phyloP scores from a whole-genome alignment of 805 yeast species.

The Candida coleopterorum region DNA sequence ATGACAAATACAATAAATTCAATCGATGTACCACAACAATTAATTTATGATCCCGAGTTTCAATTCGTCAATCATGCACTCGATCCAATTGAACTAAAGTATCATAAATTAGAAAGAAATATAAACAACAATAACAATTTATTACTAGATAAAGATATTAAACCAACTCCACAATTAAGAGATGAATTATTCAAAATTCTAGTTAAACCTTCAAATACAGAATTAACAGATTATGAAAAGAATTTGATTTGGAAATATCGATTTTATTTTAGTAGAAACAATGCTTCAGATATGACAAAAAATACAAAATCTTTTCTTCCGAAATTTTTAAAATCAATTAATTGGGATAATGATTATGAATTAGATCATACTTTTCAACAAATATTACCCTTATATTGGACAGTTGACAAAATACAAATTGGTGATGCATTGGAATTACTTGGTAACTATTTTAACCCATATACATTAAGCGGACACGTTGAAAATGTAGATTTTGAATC shows the following conservation, averaged over 20 bases:
- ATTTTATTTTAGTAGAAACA: conserved; percentile 54
- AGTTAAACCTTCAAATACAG: conserved; percentile 77
- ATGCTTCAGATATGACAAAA: conserved; percentile 21
- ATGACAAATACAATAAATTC: conserved; percentile 32
- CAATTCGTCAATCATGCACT: conserved; percentile 13
- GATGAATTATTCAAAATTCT: conserved; percentile 68
- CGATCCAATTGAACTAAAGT: conserved; percentile 87
- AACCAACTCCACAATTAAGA: conserved; percentile 81
- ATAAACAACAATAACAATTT: conserved; percentile 72
- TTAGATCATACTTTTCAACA: conserved; percentile 69
- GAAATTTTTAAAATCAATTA: conserved; percentile 80
- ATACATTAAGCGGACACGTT: conserved; percentile 17
- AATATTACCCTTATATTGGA: conserved; percentile 57
- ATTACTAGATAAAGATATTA: conserved; percentile 74
- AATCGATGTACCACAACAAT: conserved; percentile 24
- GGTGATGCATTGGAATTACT: conserved; percentile 84
- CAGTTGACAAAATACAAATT: conserved; percentile 65
- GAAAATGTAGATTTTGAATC: conserved; percentile 6
- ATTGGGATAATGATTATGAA: conserved; percentile 84
- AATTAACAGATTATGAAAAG: conserved; percentile 58
- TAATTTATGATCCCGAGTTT: conserved; percentile 43
- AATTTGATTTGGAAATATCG: conserved; percentile 88
- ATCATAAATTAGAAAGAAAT: conserved; percentile 72
- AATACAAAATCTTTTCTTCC: conserved; percentile 43
- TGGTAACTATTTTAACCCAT: conserved; percentile 67